phyloP scores from a whole-genome alignment of 108 stramenopile genomes.

The Chaetoceros muelleri region DNA sequence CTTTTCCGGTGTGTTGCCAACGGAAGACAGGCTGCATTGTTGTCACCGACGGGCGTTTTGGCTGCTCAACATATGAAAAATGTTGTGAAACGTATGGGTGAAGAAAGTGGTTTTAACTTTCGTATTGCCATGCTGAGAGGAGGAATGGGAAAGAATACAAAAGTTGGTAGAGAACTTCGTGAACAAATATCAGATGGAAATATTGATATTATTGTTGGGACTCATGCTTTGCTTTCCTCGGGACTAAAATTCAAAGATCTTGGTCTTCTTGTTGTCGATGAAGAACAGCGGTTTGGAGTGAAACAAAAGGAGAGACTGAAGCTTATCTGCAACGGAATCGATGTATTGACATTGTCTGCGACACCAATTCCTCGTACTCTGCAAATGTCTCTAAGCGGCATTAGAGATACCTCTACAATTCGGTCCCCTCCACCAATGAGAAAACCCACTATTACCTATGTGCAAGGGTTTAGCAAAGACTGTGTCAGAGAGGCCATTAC shows the following conservation, averaged over 20 bases:
- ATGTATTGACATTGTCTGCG: slow-evolving; percentile 89
- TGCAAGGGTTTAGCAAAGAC: slow-evolving; percentile 51
- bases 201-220: slow-evolving; percentile 81
- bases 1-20: slow-evolving; percentile 71
- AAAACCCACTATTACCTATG: slow-evolving; percentile 68
- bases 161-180: slow-evolving; percentile 55
- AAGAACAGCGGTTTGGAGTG: slow-evolving; percentile 97
- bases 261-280: slow-evolving; percentile 89
- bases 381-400: slow-evolving; percentile 85
- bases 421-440: slow-evolving; percentile 81
- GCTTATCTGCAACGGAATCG: slow-evolving; percentile 73
- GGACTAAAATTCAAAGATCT: slow-evolving; percentile 75
- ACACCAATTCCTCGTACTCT: slow-evolving; percentile 95
- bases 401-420: slow-evolving; percentile 86
- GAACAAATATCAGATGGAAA: slow-evolving; percentile 54
- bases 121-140: slow-evolving; percentile 55
- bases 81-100: slow-evolving; percentile 56
- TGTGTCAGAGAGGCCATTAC: slow-evolving; percentile 50
- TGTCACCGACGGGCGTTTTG: slow-evolving; percentile 89
- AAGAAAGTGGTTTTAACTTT: slow-evolving; percentile 44
- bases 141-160: slow-evolving; percentile 59
- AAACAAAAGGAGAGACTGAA: slow-evolving; percentile 93
- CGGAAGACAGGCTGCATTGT: slow-evolving; percentile 83
- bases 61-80: slow-evolving; percentile 89
- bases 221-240: slow-evolving; percentile 78